Evolutionary conservation across 1,284 basidiomycete species (phyloP).

Genomic region (Mycosarcoma maydis): DNA sequence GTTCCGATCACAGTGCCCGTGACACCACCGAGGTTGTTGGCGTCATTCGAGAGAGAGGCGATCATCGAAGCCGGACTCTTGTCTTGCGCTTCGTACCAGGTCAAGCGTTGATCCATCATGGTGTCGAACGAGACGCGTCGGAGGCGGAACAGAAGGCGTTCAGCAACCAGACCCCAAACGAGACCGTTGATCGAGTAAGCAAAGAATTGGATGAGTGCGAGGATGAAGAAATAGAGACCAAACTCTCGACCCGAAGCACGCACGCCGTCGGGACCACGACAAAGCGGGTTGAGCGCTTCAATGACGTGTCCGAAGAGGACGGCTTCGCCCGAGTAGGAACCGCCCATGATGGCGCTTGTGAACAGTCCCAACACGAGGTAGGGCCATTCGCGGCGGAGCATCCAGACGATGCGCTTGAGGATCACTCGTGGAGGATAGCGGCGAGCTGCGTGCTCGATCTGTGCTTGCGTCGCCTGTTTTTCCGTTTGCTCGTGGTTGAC

Average conservation of each 20-base stretch:
- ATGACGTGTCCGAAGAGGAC: constrained; percentile 61
- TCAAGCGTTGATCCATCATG: constrained; percentile 42
- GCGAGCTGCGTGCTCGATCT: not conserved
- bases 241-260: constrained; percentile 43
- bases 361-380: constrained; percentile 43
- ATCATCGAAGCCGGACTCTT: constrained; percentile 48
- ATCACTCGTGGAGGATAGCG: constrained; percentile 27
- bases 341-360: constrained; percentile 56
- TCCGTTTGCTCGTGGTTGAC: constrained; percentile 7
- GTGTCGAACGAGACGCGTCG: constrained; percentile 48
- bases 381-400: constrained; percentile 43
- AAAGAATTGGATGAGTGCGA: constrained; percentile 52
- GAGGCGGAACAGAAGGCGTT: constrained; percentile 54
- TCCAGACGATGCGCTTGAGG: constrained; percentile 36
- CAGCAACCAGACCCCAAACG: constrained; percentile 53
- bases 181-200: constrained; percentile 57
- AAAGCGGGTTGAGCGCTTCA: constrained; percentile 60
- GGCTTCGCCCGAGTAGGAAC: constrained; percentile 57
- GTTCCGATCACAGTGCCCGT: constrained; percentile 57
- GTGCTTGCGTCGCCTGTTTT: constrained; percentile 10
- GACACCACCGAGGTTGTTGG: constrained; percentile 54
- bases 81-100: constrained; percentile 50
- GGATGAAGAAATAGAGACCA: constrained; percentile 56
- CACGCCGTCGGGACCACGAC: constrained; percentile 38
- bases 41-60: constrained; percentile 52